Percentiles rank a stretch among this genome's conserved stretches.
Conservation (phyloP, 176 grass and related monocot species). For the sorghum (Sorghum bicolor) region Sorghum_bicolor_NCBIv3 NC_012877.2:58339001-58339500, state of each 20-base stretch:
- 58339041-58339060: no score
- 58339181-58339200: neutral
- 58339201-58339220: neutral
- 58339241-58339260: neutral
- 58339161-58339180: neutral
- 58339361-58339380: neutral
- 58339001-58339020: no score
- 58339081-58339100: no score
- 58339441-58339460: constrained; percentile 30
- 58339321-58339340: neutral
- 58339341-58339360: neutral
- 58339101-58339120: neutral
- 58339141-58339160: neutral
- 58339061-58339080: no score
- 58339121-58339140: neutral
- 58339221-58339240: neutral
- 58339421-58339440: neutral
- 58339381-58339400: neutral
- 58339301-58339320: neutral
- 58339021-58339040: no score
- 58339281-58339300: neutral
- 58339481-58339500: constrained; percentile 38
- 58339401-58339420: neutral
- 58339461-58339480: constrained; percentile 49
- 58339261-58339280: neutral